phyloP scores from a whole-genome alignment of 2,329 filamentous ascomycete genomes.

The Penicillium sp. region DNA sequence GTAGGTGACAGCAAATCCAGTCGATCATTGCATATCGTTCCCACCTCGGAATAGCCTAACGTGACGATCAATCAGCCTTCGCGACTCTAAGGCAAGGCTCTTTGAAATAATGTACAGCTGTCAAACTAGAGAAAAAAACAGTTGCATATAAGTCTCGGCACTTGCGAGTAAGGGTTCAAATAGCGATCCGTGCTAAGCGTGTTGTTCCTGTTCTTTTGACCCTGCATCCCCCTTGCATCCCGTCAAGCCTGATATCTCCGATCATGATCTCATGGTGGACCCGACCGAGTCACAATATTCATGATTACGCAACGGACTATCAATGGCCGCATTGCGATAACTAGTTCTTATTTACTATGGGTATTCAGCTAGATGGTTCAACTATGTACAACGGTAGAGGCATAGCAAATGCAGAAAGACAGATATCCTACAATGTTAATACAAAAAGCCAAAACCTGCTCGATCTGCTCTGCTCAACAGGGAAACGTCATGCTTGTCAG shows the following conservation, averaged over 20 bases:
- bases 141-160: neutral
- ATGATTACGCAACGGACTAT: neutral
- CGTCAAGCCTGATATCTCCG: slow-evolving; percentile 5
- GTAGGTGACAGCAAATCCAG: neutral
- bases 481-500: slow-evolving; percentile 28
- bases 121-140: neutral
- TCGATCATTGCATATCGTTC: neutral
- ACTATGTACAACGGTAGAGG: neutral
- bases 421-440: neutral
- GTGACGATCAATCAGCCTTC: neutral
- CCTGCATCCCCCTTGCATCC: slow-evolving; percentile 11
- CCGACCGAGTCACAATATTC: neutral
- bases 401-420: neutral
- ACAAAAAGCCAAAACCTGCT: neutral
- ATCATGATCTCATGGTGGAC: slow-evolving; percentile 17
- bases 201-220: neutral
- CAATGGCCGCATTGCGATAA: neutral
- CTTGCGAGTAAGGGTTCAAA: neutral
- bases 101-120: neutral
- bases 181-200: neutral
- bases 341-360: neutral
- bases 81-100: neutral
- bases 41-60: neutral
- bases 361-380: neutral
- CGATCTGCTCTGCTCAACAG: slow-evolving; percentile 1